Percentiles rank a stretch among this genome's conserved stretches.
Conservation (phyloP, 176 grass and related monocot species). For the Microstegium vimineum region DNA sequence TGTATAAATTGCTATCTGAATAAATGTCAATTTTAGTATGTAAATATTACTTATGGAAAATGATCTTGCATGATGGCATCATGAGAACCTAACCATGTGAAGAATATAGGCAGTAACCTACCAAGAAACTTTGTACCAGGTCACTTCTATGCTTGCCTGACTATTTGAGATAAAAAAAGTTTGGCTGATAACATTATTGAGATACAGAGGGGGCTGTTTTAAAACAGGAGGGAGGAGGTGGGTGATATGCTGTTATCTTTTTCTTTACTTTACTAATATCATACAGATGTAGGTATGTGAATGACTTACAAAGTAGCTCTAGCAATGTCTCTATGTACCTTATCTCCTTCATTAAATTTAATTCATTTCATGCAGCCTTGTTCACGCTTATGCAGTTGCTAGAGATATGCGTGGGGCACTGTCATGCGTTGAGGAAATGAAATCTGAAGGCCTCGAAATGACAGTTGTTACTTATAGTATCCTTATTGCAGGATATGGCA, state of each 20-base stretch:
- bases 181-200: constrained; percentile 4
- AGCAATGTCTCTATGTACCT: constrained; percentile 12
- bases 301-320: neutral
- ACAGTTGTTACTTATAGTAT: constrained; percentile 95
- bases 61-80: neutral
- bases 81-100: neutral
- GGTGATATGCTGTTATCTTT: neutral
- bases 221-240: neutral
- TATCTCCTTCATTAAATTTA: constrained; percentile 55
- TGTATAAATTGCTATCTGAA: constrained; percentile 14
- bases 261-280: neutral
- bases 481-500: constrained; percentile 84
- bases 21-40: neutral
- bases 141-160: neutral
- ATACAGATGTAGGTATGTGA: neutral
- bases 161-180: neutral
- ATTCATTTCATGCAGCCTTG: constrained; percentile 99
- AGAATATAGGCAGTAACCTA: neutral
- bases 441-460: constrained; percentile 68
- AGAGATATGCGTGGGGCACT: constrained; percentile 91
- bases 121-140: neutral
- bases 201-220: neutral
- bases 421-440: constrained; percentile 91
- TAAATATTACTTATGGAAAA: neutral
- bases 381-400: constrained; percentile 99